A percentile compares a stretch with the other conserved stretches of the same genome.
These are phyloP conservation scores for Lipomyces yarrowii DNA, from an alignment of 1,139 yeast genomes.

Conservation along the genomic window DNA sequence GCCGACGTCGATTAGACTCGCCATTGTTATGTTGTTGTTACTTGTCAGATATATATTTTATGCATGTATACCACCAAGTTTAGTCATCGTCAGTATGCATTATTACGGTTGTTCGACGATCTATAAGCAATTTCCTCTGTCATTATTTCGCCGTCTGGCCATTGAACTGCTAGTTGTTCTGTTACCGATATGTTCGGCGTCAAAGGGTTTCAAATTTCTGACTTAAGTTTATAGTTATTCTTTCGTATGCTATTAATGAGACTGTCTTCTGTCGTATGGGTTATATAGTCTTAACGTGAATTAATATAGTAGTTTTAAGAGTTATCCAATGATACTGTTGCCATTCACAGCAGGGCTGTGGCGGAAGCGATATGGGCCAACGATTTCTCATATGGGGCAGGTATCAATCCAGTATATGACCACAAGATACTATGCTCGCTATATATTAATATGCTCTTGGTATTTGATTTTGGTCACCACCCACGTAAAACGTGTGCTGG, in stretches of 20 bases:
- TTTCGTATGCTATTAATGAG: neutral
- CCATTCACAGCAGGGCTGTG: no score
- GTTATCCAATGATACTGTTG: neutral
- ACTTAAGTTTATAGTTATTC: neutral
- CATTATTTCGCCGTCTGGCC: neutral
- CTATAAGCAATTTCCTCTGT: neutral
- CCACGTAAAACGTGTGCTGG: no score
- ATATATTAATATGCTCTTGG: no score
- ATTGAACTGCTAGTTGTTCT: neutral
- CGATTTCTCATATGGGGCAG: no score
- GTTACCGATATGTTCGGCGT: neutral
- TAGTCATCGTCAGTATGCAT: neutral
- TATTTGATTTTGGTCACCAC: no score
- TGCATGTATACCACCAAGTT: neutral
- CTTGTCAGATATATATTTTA: neutral
- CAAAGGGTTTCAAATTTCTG: neutral
- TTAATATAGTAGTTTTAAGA: neutral
- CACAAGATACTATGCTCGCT: no score
- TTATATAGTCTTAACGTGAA: neutral
- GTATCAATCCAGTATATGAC: no score
- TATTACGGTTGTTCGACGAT: neutral
- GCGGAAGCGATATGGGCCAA: neutral
- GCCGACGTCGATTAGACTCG: neutral
- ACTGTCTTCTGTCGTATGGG: neutral
- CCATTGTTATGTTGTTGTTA: neutral